These are phyloP conservation scores for Stagonosporopsis tanaceti DNA, from an alignment of 2,329 filamentous ascomycete species.

Conservation along the genomic window DNA sequence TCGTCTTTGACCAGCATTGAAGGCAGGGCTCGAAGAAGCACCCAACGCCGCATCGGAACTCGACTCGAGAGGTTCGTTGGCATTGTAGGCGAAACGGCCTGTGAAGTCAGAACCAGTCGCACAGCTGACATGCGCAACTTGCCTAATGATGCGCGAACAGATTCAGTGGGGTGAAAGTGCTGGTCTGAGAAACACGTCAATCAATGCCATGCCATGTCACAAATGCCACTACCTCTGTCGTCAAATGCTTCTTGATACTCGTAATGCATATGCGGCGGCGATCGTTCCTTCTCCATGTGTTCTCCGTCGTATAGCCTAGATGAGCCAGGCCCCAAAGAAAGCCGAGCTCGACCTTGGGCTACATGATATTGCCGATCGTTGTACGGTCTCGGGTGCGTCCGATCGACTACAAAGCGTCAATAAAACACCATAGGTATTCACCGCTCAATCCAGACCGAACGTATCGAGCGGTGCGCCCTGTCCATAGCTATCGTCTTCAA, in stretches of 20 bases:
- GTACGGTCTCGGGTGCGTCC: slow-evolving; percentile 43
- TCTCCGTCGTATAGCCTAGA: neutral
- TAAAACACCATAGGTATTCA: neutral
- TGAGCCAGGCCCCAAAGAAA: slow-evolving; percentile 46
- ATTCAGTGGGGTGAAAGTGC: slow-evolving; percentile 2
- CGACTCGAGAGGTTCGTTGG: slow-evolving; percentile 23
- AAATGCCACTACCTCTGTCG: neutral
- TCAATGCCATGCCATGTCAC: neutral
- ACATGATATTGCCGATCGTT: slow-evolving; percentile 47
- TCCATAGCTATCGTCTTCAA: slow-evolving; percentile 38
- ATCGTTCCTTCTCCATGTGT: neutral
- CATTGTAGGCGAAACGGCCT: slow-evolving; percentile 37
- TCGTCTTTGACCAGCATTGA: slow-evolving; percentile 47
- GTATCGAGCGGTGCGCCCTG: slow-evolving; percentile 51
- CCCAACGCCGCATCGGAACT: slow-evolving; percentile 43
- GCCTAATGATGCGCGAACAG: slow-evolving; percentile 19
- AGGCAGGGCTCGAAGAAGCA: slow-evolving; percentile 52
- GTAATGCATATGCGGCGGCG: neutral
- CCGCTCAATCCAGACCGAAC: slow-evolving; percentile 54
- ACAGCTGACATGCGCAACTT: neutral
- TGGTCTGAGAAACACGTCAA: slow-evolving; percentile 7
- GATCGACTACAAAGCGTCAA: slow-evolving; percentile 42
- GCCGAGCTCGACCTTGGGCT: slow-evolving; percentile 42
- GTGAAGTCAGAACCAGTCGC: neutral
- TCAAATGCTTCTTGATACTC: neutral